Conservation (phyloP, 192 early-diverging fungal species). For the Funneliformis mosseae region DNA sequence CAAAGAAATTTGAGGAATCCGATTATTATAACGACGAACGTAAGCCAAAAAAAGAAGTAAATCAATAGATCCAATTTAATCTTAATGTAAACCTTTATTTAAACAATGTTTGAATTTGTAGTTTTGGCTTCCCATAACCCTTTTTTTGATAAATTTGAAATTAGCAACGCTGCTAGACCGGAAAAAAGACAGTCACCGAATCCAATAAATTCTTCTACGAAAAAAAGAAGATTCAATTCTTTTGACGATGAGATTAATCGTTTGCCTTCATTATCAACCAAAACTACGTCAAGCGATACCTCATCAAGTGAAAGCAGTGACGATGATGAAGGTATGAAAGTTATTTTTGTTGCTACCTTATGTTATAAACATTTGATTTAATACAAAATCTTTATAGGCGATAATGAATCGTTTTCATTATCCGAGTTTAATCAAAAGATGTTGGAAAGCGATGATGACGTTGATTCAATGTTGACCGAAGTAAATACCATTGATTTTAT, state of each 20-base stretch:
- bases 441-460: background rate
- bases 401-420: background rate
- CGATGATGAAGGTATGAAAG: background rate
- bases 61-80: background rate
- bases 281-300: background rate
- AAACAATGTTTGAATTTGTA: background rate
- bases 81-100: background rate
- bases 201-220: background rate
- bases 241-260: background rate
- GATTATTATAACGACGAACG: background rate
- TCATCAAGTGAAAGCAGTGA: background rate
- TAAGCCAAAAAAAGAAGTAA: background rate
- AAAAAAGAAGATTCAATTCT: background rate
- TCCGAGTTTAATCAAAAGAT: background rate
- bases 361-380: background rate
- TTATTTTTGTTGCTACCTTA: background rate
- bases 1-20: background rate
- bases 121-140: background rate
- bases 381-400: background rate
- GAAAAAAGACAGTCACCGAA: background rate
- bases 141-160: background rate
- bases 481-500: background rate
- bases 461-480: background rate
- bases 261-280: background rate
- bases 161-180: background rate